Percentiles rank a stretch among this genome's conserved stretches.
Evolutionary conservation across 768 basidiomycete species (phyloP).

Genomic region (Pilatotrama ljubarskyi): DNA sequence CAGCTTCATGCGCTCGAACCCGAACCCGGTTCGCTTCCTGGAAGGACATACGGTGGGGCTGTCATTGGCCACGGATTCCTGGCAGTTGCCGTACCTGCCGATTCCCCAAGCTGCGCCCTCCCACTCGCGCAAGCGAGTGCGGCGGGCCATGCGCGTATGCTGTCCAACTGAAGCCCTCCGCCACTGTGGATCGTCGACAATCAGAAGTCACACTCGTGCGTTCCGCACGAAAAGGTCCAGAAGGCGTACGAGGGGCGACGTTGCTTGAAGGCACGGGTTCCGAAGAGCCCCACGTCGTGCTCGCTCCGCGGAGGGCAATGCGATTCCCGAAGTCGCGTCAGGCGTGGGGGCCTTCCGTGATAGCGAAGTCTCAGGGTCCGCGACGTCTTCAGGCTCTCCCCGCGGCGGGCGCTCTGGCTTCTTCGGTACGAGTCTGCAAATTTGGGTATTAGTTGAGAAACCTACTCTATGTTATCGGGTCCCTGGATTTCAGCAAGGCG

Average conservation of each 20-base stretch:
- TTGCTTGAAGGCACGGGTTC: background rate
- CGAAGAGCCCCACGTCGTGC: background rate
- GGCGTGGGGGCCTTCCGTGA: conserved; percentile 15
- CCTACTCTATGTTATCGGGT: conserved; percentile 2
- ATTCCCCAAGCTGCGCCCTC: background rate
- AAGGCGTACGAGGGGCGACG: background rate
- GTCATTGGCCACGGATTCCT: background rate
- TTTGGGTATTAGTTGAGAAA: conserved; percentile 9
- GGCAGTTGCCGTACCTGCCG: background rate
- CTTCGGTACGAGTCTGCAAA: conserved; percentile 12
- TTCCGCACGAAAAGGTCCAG: background rate
- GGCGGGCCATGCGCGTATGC: background rate
- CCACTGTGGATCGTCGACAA: background rate
- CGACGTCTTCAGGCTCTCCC: background rate
- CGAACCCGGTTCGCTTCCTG: background rate
- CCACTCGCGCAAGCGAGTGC: background rate
- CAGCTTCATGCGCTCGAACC: background rate
- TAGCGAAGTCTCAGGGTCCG: conserved; percentile 16
- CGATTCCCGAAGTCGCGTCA: conserved; percentile 1
- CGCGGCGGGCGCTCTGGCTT: conserved; percentile 4
- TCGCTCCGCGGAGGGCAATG: conserved; percentile 13
- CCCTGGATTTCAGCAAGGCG: conserved; percentile 5
- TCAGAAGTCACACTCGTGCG: conserved; percentile 4
- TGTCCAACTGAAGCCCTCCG: conserved; percentile 1
- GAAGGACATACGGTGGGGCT: conserved; percentile 11